A percentile compares a stretch with the other conserved stretches of the same genome.
Evolutionary conservation across 1,284 basidiomycete genomes (phyloP).

Genomic region (Gomphus sp.): DNA sequence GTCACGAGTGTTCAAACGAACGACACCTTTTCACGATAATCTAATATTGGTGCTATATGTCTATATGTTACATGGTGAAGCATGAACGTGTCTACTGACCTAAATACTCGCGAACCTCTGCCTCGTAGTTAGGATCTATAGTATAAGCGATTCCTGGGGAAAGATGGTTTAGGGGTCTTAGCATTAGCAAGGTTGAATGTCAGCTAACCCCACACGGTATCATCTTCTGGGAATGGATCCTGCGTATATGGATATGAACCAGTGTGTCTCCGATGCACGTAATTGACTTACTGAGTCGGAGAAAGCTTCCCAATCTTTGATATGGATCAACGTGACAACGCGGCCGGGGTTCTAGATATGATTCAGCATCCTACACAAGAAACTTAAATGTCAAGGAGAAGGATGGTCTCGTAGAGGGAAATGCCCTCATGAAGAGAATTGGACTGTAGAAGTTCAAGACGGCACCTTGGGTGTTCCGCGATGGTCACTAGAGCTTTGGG

Average conservation of each 20-base stretch:
- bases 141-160: conserved; percentile 66
- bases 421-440: no score
- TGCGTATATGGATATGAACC: conserved; percentile 23
- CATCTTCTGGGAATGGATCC: conserved; percentile 71
- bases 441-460: no score
- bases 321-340: conserved; percentile 84
- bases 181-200: neutral
- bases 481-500: conserved; percentile 83
- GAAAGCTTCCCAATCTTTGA: conserved; percentile 73
- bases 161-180: neutral
- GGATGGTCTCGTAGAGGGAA: conserved; percentile 7
- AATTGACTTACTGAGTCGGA: conserved; percentile 47
- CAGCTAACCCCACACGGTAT: conserved; percentile 78
- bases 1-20: neutral
- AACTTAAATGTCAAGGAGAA: neutral
- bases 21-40: conserved; percentile 71
- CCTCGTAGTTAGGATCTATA: conserved; percentile 65
- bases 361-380: neutral
- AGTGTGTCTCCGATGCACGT: neutral
- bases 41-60: conserved; percentile 26
- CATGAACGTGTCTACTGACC: conserved; percentile 35
- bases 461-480: conserved; percentile 74
- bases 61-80: neutral
- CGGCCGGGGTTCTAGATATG: conserved; percentile 57
- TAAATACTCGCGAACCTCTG: conserved; percentile 73